A percentile compares a stretch with the other conserved stretches of the same genome.
Evolutionary conservation across 2,329 filamentous ascomycete species (phyloP).

Genomic region (Endoconidiophora laricicola): DNA sequence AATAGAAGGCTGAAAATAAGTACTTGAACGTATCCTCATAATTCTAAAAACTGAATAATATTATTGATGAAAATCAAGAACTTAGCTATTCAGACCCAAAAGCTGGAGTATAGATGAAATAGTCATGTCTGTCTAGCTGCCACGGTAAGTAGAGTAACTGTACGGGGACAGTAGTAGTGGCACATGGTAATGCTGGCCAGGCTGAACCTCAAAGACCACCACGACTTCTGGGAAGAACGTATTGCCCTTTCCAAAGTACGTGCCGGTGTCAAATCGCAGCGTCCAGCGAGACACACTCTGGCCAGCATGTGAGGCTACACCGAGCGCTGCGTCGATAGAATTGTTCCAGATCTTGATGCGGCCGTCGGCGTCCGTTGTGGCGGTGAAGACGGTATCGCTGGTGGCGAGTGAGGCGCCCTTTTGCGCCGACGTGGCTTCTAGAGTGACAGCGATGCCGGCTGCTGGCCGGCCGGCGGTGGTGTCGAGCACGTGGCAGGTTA

Average conservation of each 20-base stretch:
- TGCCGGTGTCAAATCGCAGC: conserved; percentile 54
- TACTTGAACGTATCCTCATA: too few species aligned
- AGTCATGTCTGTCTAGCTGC: conserved; percentile 33
- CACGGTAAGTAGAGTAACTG: conserved; percentile 69
- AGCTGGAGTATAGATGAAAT: too few species aligned
- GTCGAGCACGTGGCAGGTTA: conserved; percentile 79
- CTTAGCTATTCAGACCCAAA: too few species aligned
- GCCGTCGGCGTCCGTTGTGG: conserved; percentile 60
- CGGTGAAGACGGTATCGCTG: conserved; percentile 33
- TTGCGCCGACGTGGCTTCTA: conserved; percentile 28
- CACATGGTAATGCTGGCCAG: conserved; percentile 60
- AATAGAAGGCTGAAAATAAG: too few species aligned
- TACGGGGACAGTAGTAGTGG: conserved; percentile 62
- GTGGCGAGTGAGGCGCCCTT: background rate
- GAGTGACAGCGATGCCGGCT: conserved; percentile 46
- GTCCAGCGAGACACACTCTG: conserved; percentile 40
- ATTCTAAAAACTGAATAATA: too few species aligned
- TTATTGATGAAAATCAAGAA: too few species aligned
- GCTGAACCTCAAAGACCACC: conserved; percentile 35
- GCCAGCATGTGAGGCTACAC: background rate
- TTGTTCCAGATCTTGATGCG: conserved; percentile 48
- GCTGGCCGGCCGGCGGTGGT: conserved; percentile 59
- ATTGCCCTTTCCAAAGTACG: conserved; percentile 49
- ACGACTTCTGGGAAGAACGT: conserved; percentile 45
- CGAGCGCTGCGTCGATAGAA: background rate